These are phyloP conservation scores for Vanderwaltozyma polyspora DNA, from an alignment of 805 yeast genomes.

Conservation along the genomic window DNA sequence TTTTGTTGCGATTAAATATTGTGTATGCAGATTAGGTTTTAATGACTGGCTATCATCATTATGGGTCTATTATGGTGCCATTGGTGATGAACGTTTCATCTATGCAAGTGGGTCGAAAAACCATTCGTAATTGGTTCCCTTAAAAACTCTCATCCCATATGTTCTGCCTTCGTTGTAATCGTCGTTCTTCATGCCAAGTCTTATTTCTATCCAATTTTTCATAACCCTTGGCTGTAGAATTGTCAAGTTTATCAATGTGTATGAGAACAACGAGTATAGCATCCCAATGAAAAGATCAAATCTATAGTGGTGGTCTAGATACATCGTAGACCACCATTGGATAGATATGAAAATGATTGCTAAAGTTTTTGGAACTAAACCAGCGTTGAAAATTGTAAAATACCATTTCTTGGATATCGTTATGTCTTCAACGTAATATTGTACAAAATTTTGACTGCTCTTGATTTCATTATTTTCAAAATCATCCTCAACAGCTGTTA, in stretches of 20 bases:
- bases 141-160: slow-evolving; percentile 57
- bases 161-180: slow-evolving; percentile 35
- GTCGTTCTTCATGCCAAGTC: slow-evolving; percentile 30
- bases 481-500: background rate
- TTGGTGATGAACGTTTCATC: too few relatives aligned
- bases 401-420: slow-evolving; percentile 12
- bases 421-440: slow-evolving; percentile 10
- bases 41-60: too few relatives aligned
- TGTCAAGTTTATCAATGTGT: slow-evolving; percentile 31
- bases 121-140: slow-evolving; percentile 35
- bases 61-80: too few relatives aligned
- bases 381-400: slow-evolving; percentile 16
- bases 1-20: too few relatives aligned
- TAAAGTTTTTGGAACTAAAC: slow-evolving; percentile 22
- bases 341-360: slow-evolving; percentile 36
- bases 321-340: slow-evolving; percentile 72
- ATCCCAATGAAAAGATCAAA: slow-evolving; percentile 49
- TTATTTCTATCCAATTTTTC: slow-evolving; percentile 21
- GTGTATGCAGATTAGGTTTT: too few relatives aligned
- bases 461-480: background rate
- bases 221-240: slow-evolving; percentile 29
- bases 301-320: slow-evolving; percentile 63
- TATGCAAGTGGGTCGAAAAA: slow-evolving; percentile 44
- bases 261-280: slow-evolving; percentile 37
- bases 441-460: background rate